phyloP scores from a whole-genome alignment of 345 rosid genomes.

The Populus ilicifolia region DNA sequence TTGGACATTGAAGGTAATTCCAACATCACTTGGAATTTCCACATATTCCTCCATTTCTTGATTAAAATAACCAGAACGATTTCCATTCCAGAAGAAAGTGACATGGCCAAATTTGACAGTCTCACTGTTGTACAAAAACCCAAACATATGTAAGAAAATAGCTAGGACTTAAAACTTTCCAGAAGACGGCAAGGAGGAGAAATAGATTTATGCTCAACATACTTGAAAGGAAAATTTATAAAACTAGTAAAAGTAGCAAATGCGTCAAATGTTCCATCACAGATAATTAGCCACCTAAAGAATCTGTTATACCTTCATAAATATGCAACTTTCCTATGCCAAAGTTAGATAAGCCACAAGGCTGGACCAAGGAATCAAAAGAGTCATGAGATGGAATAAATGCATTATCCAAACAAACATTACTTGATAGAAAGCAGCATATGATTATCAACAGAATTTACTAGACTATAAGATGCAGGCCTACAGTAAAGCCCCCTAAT shows the following conservation, averaged over 20 bases:
- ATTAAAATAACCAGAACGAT: conserved; percentile 84
- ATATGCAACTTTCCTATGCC: neutral
- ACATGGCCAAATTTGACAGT: conserved; percentile 97
- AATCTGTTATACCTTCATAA: neutral
- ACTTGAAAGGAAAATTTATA: neutral
- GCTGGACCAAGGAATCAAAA: neutral
- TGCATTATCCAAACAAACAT: neutral
- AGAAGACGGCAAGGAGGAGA: neutral
- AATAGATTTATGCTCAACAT: neutral
- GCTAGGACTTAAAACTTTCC: neutral
- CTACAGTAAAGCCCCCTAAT: neutral
- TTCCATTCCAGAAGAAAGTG: conserved; percentile 98
- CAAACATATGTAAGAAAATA: neutral
- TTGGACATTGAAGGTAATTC: conserved; percentile 81
- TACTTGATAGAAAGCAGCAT: neutral
- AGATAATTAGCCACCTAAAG: neutral
- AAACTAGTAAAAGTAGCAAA: neutral
- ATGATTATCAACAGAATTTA: neutral
- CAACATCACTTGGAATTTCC: conserved; percentile 90
- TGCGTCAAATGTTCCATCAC: neutral
- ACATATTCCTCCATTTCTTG: conserved; percentile 76
- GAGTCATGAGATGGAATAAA: neutral
- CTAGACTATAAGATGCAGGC: neutral
- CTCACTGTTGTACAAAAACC: conserved; percentile 48
- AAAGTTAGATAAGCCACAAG: neutral